These are phyloP conservation scores for Drechmeria coniospora DNA, from an alignment of 2,329 filamentous ascomycete genomes.

Conservation along the genomic window DNA sequence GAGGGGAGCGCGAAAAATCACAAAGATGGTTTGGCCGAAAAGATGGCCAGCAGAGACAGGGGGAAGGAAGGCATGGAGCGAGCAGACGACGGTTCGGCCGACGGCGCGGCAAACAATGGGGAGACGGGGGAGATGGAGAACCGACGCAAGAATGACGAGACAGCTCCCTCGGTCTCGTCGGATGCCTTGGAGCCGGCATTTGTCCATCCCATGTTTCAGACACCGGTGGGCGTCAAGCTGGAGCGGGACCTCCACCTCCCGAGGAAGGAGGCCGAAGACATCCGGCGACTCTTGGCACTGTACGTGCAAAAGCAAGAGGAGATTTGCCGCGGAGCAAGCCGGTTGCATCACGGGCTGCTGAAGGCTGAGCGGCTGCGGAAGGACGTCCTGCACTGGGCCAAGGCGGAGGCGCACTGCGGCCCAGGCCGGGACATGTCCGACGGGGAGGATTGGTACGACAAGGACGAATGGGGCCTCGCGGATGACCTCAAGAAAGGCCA, in stretches of 20 bases:
- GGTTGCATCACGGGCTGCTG: constrained; percentile 55
- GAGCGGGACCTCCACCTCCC: constrained; percentile 61
- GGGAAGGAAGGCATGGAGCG: not conserved
- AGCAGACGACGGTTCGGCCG: constrained; percentile 3
- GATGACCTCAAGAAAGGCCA: constrained; percentile 69
- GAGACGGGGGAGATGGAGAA: constrained; percentile 22
- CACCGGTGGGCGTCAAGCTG: constrained; percentile 43
- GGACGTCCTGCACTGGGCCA: constrained; percentile 58
- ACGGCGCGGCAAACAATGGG: constrained; percentile 3
- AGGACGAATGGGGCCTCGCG: constrained; percentile 60
- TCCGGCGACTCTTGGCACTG: constrained; percentile 54
- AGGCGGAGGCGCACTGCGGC: constrained; percentile 59
- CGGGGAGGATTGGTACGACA: constrained; percentile 81
- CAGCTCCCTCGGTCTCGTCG: constrained; percentile 4
- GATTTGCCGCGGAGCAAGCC: constrained; percentile 54
- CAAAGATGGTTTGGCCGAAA: too few relatives aligned
- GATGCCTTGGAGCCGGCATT: constrained; percentile 26
- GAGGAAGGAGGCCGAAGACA: constrained; percentile 60
- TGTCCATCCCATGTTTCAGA: constrained; percentile 61
- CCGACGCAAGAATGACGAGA: not conserved
- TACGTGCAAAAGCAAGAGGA: constrained; percentile 82
- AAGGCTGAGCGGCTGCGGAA: constrained; percentile 57
- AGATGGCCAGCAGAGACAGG: too few relatives aligned
- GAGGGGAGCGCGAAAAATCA: too few relatives aligned
- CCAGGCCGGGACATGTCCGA: constrained; percentile 63